phyloP scores from a whole-genome alignment of 176 grass and related monocot genomes.

The Tuctoria greenei region DNA sequence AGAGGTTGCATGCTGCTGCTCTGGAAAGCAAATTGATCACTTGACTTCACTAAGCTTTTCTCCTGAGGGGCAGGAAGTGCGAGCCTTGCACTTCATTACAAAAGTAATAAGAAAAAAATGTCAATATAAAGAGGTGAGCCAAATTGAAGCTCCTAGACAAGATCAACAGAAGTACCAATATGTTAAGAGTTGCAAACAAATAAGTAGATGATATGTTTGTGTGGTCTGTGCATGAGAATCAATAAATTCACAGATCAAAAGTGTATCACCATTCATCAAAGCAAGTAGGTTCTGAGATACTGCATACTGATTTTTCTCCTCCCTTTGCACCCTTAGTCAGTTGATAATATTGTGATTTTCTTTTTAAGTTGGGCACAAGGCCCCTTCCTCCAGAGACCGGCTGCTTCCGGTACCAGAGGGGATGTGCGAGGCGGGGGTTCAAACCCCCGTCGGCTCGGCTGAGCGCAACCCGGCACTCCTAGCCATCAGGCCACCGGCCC shows the following conservation, averaged over 20 bases:
- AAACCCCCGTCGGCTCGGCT: no score
- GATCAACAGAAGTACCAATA: neutral
- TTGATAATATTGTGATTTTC: no score
- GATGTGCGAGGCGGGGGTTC: no score
- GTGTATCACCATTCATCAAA: neutral
- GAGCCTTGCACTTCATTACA: slow-evolving; percentile 60
- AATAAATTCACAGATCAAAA: slow-evolving; percentile 20
- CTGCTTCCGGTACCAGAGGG: no score
- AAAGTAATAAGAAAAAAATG: slow-evolving; percentile 31
- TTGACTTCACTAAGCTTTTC: slow-evolving; percentile 47
- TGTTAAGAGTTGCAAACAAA: slow-evolving; percentile 5
- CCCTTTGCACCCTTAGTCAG: slow-evolving; percentile 7
- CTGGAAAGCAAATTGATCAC: slow-evolving; percentile 37
- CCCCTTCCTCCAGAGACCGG: no score
- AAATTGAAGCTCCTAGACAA: slow-evolving; percentile 8
- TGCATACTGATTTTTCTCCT: neutral
- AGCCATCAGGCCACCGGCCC: no score
- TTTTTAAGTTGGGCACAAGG: no score
- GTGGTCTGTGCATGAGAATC: neutral
- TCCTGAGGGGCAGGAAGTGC: slow-evolving; percentile 78
- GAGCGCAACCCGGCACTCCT: no score
- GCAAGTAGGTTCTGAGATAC: neutral
- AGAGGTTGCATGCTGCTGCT: slow-evolving; percentile 30
- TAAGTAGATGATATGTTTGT: neutral
- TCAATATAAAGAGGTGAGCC: slow-evolving; percentile 21